Percentiles rank a stretch among this genome's conserved stretches.
Evolutionary conservation across 108 stramenopile species (phyloP).

Genomic region (Skeletonema marinoi): DNA sequence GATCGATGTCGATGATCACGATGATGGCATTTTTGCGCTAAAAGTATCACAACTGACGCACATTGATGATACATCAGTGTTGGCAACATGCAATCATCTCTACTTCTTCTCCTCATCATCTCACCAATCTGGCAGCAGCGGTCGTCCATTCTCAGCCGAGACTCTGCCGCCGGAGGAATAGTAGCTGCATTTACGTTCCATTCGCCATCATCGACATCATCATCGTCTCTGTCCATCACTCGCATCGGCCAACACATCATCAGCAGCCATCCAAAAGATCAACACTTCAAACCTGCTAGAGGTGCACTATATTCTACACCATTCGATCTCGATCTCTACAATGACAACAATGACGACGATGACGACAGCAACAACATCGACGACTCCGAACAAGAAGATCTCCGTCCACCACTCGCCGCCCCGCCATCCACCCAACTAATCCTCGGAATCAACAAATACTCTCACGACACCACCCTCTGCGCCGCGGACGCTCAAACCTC

Average conservation of each 20-base stretch:
- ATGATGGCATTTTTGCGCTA: no score
- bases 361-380: conserved; percentile 7
- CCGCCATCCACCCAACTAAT: conserved; percentile 71
- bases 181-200: not conserved
- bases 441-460: conserved; percentile 93
- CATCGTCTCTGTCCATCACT: not conserved
- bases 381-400: not conserved
- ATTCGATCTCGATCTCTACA: conserved; percentile 78
- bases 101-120: not conserved
- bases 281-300: not conserved
- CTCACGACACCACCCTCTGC: conserved; percentile 89
- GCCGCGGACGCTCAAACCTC: conserved; percentile 80
- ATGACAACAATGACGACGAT: conserved; percentile 45
- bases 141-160: not conserved
- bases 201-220: not conserved
- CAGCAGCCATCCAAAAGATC: not conserved
- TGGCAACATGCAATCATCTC: not conserved
- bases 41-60: no score
- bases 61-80: not conserved
- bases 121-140: no score
- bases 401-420: conserved; percentile 49
- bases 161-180: not conserved
- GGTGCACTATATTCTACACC: conserved; percentile 56
- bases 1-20: no score
- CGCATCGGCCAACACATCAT: not conserved